Evolutionary conservation across 176 grass and related monocot species (phyloP), one percentile per base, ranked within the genome.

Genomic region (Urochloa ruziziensis): DNA sequence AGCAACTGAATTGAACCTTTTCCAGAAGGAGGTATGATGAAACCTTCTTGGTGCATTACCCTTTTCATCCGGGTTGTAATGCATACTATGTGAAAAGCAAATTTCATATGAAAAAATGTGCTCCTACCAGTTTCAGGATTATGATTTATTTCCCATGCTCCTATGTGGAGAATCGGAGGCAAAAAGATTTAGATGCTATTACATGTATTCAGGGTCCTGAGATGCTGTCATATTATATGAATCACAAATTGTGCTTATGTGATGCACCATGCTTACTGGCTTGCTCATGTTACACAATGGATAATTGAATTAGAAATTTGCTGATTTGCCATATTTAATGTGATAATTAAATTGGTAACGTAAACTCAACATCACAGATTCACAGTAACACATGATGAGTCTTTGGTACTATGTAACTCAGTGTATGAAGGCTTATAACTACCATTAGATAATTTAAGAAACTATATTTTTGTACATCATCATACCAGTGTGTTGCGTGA

Each of bases 11-110:
- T 88, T 96, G 73, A 88, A 83, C 81, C 83, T 94, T 73, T 90
- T 99, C 60, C 93, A 96, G 70, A 87, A 90, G 82, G 96, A 99
- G 93, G 96, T 99, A 94, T 82, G 52, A 17, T 81, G 53, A 80
- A 87, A 77, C 37, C 75, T 67, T 84, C 30, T 47, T 64, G 42
- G 16, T 77, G 54, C 58, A 75, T 32, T 74, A 44, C n/a, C n/a
- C n/a, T n/a, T 53, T 67, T 79, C 30, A 57, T 73, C 52, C 16
- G 29, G 16, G 33, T 21, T 82, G 51, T 59, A 74, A 56, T 17
- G 7, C 25, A 82, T 71, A 54, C 9, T 78, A 1, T 64, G 46
- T 39, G 21, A 53, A 67, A 80, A 12, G 13, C 62, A 80, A 27
- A 35, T 80, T 32, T 51, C 44, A 73, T 48, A 19, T 32, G 44